Conservation (phyloP, 2,329 filamentous ascomycete genomes). For the Fusarium metavorans region DNA sequence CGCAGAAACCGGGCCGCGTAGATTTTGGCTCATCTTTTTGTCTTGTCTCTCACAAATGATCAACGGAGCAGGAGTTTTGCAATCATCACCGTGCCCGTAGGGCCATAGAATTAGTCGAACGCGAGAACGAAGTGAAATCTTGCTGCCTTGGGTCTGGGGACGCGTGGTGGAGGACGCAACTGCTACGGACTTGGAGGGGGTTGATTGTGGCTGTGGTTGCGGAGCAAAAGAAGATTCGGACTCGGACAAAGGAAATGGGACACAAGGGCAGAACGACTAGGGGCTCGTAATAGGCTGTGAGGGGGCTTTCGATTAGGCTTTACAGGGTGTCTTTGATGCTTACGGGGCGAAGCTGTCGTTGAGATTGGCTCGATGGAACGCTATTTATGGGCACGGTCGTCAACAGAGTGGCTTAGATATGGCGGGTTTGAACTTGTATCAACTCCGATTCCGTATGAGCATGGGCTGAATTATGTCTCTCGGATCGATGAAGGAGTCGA, state of each 20-base stretch:
- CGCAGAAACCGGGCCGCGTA: background rate
- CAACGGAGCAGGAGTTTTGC: background rate
- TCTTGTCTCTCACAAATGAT: background rate
- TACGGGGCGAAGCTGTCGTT: background rate
- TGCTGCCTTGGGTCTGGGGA: background rate
- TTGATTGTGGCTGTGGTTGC: background rate
- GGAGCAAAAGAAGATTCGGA: background rate
- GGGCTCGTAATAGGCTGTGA: background rate
- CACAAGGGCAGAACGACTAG: background rate
- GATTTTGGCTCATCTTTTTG: background rate
- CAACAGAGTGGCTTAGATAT: slow-evolving; percentile 1
- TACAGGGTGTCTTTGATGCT: background rate
- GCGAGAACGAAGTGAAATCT: background rate
- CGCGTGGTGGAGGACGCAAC: background rate
- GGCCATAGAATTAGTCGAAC: background rate
- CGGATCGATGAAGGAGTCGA: background rate
- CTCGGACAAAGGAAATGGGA: background rate
- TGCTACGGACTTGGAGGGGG: background rate
- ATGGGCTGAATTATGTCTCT: background rate
- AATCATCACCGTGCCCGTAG: slow-evolving; percentile 3
- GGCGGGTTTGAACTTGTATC: background rate
- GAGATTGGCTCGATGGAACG: background rate
- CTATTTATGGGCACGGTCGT: slow-evolving; percentile 3
- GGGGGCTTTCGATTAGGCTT: background rate
- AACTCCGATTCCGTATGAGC: background rate